Evolutionary conservation across 169 alveolate species (phyloP).

Genomic region (Eimeria falciformis): DNA sequence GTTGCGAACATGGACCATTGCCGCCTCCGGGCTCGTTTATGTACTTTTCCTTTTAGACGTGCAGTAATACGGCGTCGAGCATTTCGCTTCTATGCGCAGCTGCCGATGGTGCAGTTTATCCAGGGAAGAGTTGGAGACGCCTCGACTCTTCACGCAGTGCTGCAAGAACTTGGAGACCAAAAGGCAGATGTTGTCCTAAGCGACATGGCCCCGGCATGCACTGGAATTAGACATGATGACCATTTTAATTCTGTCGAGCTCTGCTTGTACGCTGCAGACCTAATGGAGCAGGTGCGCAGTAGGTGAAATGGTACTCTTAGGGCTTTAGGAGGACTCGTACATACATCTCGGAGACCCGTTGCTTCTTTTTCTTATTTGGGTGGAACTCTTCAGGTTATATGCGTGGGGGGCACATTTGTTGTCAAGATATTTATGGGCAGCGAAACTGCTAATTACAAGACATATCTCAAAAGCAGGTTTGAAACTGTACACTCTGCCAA

Average conservation of each 20-base stretch:
- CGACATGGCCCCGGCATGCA: slow-evolving; percentile 80
- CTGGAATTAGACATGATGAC: slow-evolving; percentile 80
- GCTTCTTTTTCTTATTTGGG: neutral
- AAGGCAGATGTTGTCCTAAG: slow-evolving; percentile 82
- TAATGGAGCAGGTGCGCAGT: slow-evolving; percentile 76
- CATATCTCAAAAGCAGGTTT: slow-evolving; percentile 75
- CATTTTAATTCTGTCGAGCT: slow-evolving; percentile 78
- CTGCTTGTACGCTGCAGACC: slow-evolving; percentile 78
- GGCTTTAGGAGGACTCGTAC: neutral
- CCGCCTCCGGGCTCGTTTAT: no score
- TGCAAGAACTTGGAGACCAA: slow-evolving; percentile 77
- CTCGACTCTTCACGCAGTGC: slow-evolving; percentile 68
- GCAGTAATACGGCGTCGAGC: neutral
- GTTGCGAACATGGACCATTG: no score
- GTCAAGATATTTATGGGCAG: slow-evolving; percentile 79
- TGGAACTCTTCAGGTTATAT: slow-evolving; percentile 55
- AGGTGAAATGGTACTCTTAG: neutral
- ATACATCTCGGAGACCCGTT: neutral
- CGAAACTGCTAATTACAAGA: slow-evolving; percentile 74
- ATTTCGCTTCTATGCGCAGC: slow-evolving; percentile 29
- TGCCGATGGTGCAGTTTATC: slow-evolving; percentile 71
- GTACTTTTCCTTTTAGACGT: no score
- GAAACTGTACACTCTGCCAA: slow-evolving; percentile 75
- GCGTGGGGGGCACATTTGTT: slow-evolving; percentile 75
- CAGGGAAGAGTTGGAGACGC: slow-evolving; percentile 78